phyloP scores from a whole-genome alignment of 495 filamentous ascomycete species.

The Rhypophila decipiens region DNA sequence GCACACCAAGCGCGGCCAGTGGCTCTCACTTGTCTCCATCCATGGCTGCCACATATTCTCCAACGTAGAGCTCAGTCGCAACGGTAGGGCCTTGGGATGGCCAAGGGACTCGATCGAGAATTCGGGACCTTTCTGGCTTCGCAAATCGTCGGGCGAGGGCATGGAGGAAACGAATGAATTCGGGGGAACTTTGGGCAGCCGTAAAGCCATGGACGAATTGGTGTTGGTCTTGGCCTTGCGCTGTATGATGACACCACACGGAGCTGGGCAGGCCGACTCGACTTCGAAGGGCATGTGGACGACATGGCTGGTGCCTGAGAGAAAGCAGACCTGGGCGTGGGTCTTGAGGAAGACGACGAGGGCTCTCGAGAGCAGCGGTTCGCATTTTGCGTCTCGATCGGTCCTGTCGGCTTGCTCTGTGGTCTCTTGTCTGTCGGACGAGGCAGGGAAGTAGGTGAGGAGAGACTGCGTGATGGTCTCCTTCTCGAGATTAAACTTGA shows the following conservation, averaged over 20 bases:
- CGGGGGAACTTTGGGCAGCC: constrained; percentile 56
- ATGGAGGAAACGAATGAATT: constrained; percentile 75
- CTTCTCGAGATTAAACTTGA: constrained; percentile 78
- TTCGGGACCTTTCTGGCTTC: constrained; percentile 39
- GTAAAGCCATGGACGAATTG: constrained; percentile 35
- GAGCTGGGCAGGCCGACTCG: constrained; percentile 75
- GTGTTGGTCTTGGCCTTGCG: constrained; percentile 50
- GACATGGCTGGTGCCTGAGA: constrained; percentile 82
- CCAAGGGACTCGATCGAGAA: constrained; percentile 49
- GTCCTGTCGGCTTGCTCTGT: not conserved
- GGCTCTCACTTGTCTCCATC: constrained; percentile 42
- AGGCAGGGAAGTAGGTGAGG: constrained; percentile 68
- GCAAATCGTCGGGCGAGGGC: constrained; percentile 39
- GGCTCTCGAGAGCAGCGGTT: constrained; percentile 50
- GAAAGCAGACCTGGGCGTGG: constrained; percentile 88
- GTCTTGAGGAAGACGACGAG: constrained; percentile 88
- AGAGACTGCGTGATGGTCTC: constrained; percentile 78
- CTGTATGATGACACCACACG: constrained; percentile 77
- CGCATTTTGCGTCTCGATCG: constrained; percentile 10
- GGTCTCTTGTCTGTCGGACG: constrained; percentile 32
- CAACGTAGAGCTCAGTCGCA: constrained; percentile 36
- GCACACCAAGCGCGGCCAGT: constrained; percentile 74
- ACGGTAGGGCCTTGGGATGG: constrained; percentile 40
- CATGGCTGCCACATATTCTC: constrained; percentile 45
- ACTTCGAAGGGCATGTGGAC: constrained; percentile 93